Evolutionary conservation across 352 stramenopile genomes (phyloP).

Genomic region (Blastocystis sp.): DNA sequence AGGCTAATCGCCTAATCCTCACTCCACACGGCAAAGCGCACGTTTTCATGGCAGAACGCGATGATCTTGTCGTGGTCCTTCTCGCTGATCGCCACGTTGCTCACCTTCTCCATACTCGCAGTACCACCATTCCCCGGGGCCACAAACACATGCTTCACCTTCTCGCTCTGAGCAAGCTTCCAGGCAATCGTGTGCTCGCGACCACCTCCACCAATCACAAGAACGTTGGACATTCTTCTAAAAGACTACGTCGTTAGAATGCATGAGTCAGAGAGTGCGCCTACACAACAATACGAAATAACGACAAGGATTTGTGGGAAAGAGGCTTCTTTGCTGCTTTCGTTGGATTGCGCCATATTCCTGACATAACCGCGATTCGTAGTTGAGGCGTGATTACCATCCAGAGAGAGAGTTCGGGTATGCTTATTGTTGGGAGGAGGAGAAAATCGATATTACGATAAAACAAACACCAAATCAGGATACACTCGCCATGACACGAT

Average conservation of each 20-base stretch:
- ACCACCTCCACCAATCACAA: constrained; percentile 87
- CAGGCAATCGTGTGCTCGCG: constrained; percentile 89
- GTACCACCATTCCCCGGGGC: constrained; percentile 80
- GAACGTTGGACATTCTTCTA: constrained; percentile 74
- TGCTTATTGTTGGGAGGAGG: not conserved
- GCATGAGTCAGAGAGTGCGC: not conserved
- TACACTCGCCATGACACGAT: not conserved
- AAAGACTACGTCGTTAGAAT: constrained; percentile 49
- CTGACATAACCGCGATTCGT: not conserved
- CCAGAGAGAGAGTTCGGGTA: not conserved
- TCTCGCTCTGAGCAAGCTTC: constrained; percentile 81
- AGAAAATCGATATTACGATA: not conserved
- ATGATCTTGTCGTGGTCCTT: constrained; percentile 74
- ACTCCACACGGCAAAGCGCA: constrained; percentile 66
- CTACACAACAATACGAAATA: constrained; percentile 6
- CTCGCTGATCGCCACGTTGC: constrained; percentile 70
- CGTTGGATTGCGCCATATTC: not conserved
- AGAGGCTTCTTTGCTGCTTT: not conserved
- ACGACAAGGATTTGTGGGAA: not conserved
- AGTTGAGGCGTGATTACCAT: too few species aligned
- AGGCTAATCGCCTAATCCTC: constrained; percentile 86
- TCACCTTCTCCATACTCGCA: constrained; percentile 69
- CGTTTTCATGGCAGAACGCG: constrained; percentile 75
- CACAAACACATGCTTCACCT: constrained; percentile 77
- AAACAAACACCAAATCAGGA: not conserved